phyloP scores from a whole-genome alignment of 106 monocot species.

The Triglochin maritima region DNA sequence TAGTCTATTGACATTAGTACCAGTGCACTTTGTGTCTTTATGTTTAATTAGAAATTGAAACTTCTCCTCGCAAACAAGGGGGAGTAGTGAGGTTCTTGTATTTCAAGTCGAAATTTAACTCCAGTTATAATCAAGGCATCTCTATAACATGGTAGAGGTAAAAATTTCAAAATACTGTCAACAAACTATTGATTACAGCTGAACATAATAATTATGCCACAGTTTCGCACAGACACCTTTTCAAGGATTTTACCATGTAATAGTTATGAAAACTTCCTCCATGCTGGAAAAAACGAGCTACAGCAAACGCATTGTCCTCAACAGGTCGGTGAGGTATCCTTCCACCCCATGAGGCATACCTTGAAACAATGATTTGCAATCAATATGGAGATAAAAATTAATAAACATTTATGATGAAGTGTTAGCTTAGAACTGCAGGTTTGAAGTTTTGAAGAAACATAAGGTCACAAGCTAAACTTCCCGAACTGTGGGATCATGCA shows the following conservation, averaged over 20 bases:
- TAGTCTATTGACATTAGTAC: too few species aligned
- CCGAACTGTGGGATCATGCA: too few species aligned
- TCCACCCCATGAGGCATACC: slow-evolving; percentile 85
- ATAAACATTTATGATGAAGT: too few species aligned
- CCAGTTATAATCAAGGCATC: background rate
- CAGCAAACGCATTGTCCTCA: slow-evolving; percentile 91
- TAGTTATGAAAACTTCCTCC: slow-evolving; percentile 93
- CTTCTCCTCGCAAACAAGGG: too few species aligned
- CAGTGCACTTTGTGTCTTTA: too few species aligned
- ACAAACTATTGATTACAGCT: background rate
- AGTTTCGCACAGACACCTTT: background rate
- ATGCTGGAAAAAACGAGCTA: slow-evolving; percentile 90
- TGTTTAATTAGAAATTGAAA: too few species aligned
- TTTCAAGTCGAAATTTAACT: too few species aligned
- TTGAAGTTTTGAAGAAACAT: too few species aligned
- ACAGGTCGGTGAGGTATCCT: slow-evolving; percentile 77
- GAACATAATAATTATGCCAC: background rate
- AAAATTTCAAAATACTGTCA: background rate
- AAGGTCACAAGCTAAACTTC: too few species aligned
- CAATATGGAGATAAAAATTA: too few species aligned
- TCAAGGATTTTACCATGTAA: slow-evolving; percentile 57
- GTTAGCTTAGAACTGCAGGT: too few species aligned
- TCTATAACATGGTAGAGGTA: background rate
- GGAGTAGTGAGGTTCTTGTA: too few species aligned
- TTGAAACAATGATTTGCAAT: background rate